Percentiles rank a stretch among this genome's conserved stretches.
These are phyloP conservation scores for Symbiodinium pilosum DNA, from an alignment of 73 alveolate genomes.

Conservation along the genomic window DNA sequence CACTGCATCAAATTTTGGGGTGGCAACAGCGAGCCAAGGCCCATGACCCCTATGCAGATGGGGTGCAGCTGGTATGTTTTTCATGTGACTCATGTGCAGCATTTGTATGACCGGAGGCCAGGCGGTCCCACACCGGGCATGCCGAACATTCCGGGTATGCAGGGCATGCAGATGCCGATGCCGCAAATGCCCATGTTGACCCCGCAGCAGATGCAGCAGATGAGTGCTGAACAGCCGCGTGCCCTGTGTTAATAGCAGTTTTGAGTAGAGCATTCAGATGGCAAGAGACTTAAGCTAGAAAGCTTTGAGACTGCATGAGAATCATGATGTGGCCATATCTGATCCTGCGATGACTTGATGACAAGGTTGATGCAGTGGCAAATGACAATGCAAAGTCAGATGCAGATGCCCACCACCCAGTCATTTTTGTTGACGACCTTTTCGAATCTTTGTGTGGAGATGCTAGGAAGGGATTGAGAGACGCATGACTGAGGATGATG, in stretches of 20 bases:
- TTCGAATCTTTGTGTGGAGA: neutral
- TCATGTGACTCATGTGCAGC: neutral
- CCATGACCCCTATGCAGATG: neutral
- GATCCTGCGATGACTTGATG: too few species aligned
- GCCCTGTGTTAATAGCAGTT: neutral
- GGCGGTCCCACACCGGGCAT: too few species aligned
- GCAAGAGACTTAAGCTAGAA: neutral
- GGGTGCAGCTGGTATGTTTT: neutral
- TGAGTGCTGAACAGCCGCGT: conserved; percentile 28
- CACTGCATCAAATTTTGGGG: too few species aligned
- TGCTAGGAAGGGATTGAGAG: neutral
- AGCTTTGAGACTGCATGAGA: neutral
- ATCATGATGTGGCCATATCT: too few species aligned
- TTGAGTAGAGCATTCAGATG: neutral
- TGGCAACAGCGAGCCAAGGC: neutral
- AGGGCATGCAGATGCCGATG: neutral
- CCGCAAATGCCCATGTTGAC: conserved; percentile 20
- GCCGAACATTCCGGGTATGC: too few species aligned
- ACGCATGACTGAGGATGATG: conserved; percentile 28
- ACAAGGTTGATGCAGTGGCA: conserved; percentile 86
- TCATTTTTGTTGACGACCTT: neutral
- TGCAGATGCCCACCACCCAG: conserved; percentile 52
- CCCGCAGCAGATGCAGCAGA: conserved; percentile 82
- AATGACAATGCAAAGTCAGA: conserved; percentile 86
- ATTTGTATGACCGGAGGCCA: neutral